Evolutionary conservation across 2,329 filamentous ascomycete genomes (phyloP), one percentile per base, ranked within the genome.

Genomic region (Helminthosporium solani): DNA sequence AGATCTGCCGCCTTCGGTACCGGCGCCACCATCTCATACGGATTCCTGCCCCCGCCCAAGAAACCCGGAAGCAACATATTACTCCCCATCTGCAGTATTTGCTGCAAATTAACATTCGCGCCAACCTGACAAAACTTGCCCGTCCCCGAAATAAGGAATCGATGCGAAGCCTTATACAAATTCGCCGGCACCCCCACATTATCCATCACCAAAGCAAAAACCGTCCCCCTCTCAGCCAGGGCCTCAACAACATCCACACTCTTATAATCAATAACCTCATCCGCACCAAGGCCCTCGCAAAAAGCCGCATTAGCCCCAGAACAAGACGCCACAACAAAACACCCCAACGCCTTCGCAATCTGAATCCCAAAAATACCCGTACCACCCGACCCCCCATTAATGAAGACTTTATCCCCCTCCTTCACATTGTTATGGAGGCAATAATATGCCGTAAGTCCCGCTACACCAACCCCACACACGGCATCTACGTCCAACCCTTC

Each of bases 351-450:
- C 61, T 85, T 86, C 7, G 83, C 83, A 35, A 86, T 77, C 59
- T 87, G 84, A 42, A 87, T 80, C 0, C 74, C 78, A 46, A 77
- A 84, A 0, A 76, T 75, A 0, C 84, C 84, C 1, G 75, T 78
- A 0, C 84, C 84, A 8, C 84, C 84, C 5, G 76, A 81, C 0
- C 82, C 83, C 11, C 82, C 83, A 53, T 86, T 86, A 63, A 86
- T 78, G 57, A 86, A 81, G 7, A 87, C 73, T 54, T 75, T 78
- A 41, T 79, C 74, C 6, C 71, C 72, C 5, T 54, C 46, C 46
- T 70, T 71, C n/a, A 68, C 65, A 31, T 70, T 59, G 0, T 67
- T 66, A 5, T 56, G 53, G 19, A 75, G 53, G 18, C 59, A 60
- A 51, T 74, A 70, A 39, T 65, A 70, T 15, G 70, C 72, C 2